Conservation (phyloP, 257 asterid species). For the Primulina eburnea region DNA sequence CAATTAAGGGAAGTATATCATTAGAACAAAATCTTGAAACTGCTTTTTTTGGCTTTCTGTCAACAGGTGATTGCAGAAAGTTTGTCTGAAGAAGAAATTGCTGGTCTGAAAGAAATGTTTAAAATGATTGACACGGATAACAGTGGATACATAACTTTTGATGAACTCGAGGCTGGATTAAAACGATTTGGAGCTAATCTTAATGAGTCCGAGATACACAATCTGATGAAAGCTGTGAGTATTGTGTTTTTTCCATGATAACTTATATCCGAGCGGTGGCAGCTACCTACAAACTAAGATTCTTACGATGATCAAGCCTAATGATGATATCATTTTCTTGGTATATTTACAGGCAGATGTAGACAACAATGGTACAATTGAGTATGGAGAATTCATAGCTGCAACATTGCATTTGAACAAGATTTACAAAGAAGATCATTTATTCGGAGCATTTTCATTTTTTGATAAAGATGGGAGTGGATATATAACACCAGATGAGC, state of each 20-base stretch:
- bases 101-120: constrained; percentile 37
- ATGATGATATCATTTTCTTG: background rate
- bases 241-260: background rate
- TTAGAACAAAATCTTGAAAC: background rate
- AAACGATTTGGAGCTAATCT: constrained; percentile 33
- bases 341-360: constrained; percentile 28
- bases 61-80: constrained; percentile 36
- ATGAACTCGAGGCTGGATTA: constrained; percentile 33
- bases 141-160: constrained; percentile 32
- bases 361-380: constrained; percentile 34
- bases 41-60: background rate
- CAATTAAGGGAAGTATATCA: background rate
- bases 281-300: too few relatives aligned
- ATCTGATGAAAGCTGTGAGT: constrained; percentile 33
- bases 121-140: constrained; percentile 33
- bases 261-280: too few relatives aligned
- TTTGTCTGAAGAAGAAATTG: constrained; percentile 38
- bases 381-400: constrained; percentile 36
- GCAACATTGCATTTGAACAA: constrained; percentile 32
- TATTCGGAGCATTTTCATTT: constrained; percentile 32
- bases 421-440: constrained; percentile 31
- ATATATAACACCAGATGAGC: constrained; percentile 34
- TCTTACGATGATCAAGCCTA: background rate
- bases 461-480: constrained; percentile 39
- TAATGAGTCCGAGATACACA: constrained; percentile 28